Conservation (phyloP, 2,329 filamentous ascomycete species). For the Aspergillus proliferans region DNA sequence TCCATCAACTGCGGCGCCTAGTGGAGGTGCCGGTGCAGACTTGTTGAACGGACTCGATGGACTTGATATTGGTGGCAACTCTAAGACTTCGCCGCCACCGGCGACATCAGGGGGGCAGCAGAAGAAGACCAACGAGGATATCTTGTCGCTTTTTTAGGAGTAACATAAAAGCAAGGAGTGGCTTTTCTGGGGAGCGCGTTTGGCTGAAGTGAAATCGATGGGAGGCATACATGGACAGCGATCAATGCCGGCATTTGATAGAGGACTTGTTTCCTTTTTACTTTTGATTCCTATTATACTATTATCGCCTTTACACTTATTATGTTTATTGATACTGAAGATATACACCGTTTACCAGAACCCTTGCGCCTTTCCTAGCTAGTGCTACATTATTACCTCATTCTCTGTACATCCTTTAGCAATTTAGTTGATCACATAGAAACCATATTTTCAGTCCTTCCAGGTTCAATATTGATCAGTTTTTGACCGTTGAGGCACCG, state of each 20-base stretch:
- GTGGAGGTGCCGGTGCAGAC: constrained; percentile 37
- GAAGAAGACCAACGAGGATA: constrained; percentile 51
- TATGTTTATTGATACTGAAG: too few relatives aligned
- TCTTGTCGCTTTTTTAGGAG: constrained; percentile 49
- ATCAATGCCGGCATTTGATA: constrained; percentile 1
- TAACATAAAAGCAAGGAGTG: background rate
- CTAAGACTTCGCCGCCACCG: constrained; percentile 18
- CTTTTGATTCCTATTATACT: background rate
- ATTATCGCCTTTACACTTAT: too few relatives aligned
- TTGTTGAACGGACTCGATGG: constrained; percentile 79
- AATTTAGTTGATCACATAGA: too few relatives aligned
- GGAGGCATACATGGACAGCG: constrained; percentile 1
- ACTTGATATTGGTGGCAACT: constrained; percentile 62
- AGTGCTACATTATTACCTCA: too few relatives aligned
- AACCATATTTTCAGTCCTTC: too few relatives aligned
- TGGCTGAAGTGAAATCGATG: constrained; percentile 1
- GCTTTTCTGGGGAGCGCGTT: background rate
- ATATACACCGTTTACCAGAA: too few relatives aligned
- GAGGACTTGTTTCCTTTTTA: background rate
- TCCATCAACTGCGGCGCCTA: constrained; percentile 18
- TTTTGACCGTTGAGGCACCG: too few relatives aligned
- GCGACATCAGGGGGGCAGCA: constrained; percentile 16
- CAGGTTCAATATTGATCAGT: too few relatives aligned
- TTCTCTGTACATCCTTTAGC: too few relatives aligned
- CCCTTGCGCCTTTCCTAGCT: too few relatives aligned